Percentiles rank a stretch among this genome's conserved stretches.
Evolutionary conservation across 108 stramenopile species (phyloP).

Genomic region (Bacterosira constricta): DNA sequence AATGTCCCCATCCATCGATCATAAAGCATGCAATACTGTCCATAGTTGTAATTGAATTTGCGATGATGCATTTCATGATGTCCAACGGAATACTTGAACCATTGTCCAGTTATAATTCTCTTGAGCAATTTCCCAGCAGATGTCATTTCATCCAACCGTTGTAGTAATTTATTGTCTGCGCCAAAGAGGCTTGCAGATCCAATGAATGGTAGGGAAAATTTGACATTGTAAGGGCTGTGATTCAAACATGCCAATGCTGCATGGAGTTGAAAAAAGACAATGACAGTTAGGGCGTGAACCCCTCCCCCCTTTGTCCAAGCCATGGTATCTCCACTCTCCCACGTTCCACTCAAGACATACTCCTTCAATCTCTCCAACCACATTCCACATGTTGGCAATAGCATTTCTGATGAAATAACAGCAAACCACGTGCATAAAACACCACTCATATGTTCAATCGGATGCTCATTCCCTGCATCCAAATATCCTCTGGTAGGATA

Average conservation of each 20-base stretch:
- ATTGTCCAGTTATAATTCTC: conserved; percentile 50
- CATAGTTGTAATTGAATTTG: conserved; percentile 90
- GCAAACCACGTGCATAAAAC: conserved; percentile 60
- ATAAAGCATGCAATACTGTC: conserved; percentile 92
- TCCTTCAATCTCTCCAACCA: not conserved
- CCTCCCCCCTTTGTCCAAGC: conserved; percentile 27
- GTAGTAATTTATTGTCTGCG: not conserved
- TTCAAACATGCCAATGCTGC: conserved; percentile 79
- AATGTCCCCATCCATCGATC: conserved; percentile 80
- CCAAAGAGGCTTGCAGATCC: conserved; percentile 29
- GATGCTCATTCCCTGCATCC: conserved; percentile 95
- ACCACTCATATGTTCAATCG: conserved; percentile 87
- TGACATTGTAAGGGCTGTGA: conserved; percentile 70
- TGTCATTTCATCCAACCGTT: conserved; percentile 40
- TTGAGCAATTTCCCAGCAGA: conserved; percentile 63
- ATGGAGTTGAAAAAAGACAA: conserved; percentile 73
- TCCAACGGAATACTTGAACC: conserved; percentile 67
- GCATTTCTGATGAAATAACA: conserved; percentile 45
- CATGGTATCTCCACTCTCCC: not conserved
- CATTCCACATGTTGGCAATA: conserved; percentile 18
- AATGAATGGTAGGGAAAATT: conserved; percentile 52
- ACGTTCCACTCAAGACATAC: not conserved
- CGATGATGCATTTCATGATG: conserved; percentile 96
- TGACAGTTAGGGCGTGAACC: conserved; percentile 66
- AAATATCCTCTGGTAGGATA: conserved; percentile 88